A percentile compares a stretch with the other conserved stretches of the same genome.
These are phyloP conservation scores for Trichoderma guizhouense DNA, from an alignment of 2,329 filamentous ascomycete genomes.

Conservation along the genomic window DNA sequence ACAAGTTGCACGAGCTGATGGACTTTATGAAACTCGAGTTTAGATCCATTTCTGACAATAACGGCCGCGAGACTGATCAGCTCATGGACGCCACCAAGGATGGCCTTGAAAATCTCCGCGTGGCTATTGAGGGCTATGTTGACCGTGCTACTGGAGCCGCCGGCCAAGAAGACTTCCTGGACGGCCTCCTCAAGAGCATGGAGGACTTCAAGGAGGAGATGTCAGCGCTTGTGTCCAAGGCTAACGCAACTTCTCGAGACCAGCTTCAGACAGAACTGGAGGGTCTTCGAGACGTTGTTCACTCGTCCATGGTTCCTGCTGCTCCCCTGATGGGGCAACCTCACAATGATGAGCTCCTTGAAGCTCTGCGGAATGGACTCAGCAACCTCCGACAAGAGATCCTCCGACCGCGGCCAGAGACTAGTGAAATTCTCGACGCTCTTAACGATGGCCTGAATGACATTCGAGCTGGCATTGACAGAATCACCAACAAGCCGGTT, in stretches of 20 bases:
- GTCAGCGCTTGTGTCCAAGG: conserved; percentile 10
- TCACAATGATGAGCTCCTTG: conserved; percentile 64
- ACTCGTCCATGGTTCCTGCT: conserved; percentile 63
- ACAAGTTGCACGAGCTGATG: conserved; percentile 63
- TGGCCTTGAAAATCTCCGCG: conserved; percentile 75
- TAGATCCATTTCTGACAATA: conserved; percentile 58
- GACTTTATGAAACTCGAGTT: conserved; percentile 58
- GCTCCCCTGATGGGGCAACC: conserved; percentile 40
- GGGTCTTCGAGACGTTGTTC: conserved; percentile 73
- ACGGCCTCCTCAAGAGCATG: conserved; percentile 61
- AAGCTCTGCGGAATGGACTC: conserved; percentile 68
- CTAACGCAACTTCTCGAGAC: conserved; percentile 49
- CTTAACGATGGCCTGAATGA: conserved; percentile 83
- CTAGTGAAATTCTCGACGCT: conserved; percentile 83
- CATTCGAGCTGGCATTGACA: conserved; percentile 73
- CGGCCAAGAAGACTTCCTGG: conserved; percentile 74
- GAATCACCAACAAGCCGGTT: conserved; percentile 70
- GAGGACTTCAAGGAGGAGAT: conserved; percentile 67
- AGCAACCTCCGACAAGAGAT: conserved; percentile 74
- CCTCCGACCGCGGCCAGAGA: conserved; percentile 63
- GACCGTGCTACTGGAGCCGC: conserved; percentile 66
- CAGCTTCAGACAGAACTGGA: conserved; percentile 80
- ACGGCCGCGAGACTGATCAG: conserved; percentile 80
- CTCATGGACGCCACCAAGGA: conserved; percentile 85
- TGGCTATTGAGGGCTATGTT: conserved; percentile 78